Evolutionary conservation across 495 filamentous ascomycete species (phyloP).

Genomic region (Immersiella caudata): DNA sequence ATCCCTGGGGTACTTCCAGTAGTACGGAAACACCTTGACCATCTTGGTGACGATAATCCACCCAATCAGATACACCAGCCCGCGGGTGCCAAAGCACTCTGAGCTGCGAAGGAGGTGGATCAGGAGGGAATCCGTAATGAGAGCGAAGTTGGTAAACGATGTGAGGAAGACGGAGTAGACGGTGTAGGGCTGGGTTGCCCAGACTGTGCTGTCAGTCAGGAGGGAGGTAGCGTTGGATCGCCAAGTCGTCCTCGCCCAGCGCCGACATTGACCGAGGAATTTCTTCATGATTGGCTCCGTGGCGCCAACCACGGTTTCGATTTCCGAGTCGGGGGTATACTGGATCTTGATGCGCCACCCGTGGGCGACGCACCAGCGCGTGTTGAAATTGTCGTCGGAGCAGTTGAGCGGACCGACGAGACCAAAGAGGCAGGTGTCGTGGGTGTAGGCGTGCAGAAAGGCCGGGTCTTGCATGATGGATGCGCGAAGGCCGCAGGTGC

Average conservation of each 20-base stretch:
- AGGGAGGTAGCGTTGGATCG: constrained; percentile 62
- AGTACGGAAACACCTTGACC: constrained; percentile 64
- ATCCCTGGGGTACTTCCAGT: constrained; percentile 59
- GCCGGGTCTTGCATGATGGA: constrained; percentile 48
- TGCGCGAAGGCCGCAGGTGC: constrained; percentile 53
- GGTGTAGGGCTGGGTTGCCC: constrained; percentile 58
- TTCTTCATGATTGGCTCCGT: constrained; percentile 43
- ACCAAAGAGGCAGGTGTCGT: constrained; percentile 58
- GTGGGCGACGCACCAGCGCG: constrained; percentile 60
- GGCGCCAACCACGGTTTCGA: constrained; percentile 62
- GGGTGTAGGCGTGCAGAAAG: constrained; percentile 56
- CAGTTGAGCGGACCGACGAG: constrained; percentile 55
- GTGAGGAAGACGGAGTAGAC: constrained; percentile 64
- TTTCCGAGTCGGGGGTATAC: constrained; percentile 56
- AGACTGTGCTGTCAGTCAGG: constrained; percentile 43
- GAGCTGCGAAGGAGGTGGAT: constrained; percentile 32
- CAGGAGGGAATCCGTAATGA: constrained; percentile 57
- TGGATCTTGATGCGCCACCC: constrained; percentile 66
- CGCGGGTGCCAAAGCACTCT: background rate
- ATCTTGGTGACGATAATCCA: constrained; percentile 57
- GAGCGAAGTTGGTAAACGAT: constrained; percentile 60
- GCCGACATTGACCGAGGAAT: constrained; percentile 61
- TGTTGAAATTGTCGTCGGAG: constrained; percentile 73
- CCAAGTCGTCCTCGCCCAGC: constrained; percentile 69
- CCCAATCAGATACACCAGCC: constrained; percentile 30